Percentiles rank a stretch among this genome's conserved stretches.
These are phyloP conservation scores for Fusarium sp. DNA, from an alignment of 2,329 filamentous ascomycete genomes.

Conservation along the genomic window DNA sequence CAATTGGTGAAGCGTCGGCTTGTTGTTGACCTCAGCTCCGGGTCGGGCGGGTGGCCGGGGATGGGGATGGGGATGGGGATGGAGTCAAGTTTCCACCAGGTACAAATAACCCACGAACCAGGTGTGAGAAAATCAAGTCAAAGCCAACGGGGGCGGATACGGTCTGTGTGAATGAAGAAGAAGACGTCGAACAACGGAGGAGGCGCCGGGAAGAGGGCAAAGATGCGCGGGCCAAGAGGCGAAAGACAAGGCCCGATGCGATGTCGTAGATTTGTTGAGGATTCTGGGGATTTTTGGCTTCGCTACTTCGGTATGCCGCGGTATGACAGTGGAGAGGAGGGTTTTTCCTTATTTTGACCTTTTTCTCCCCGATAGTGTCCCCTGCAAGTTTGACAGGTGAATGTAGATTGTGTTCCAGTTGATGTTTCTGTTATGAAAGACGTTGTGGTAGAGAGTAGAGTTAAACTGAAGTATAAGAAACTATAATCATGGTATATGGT, in stretches of 20 bases:
- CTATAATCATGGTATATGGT: not conserved
- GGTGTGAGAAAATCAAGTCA: slow-evolving; percentile 12
- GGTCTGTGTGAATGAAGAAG: slow-evolving; percentile 11
- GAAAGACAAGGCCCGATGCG: slow-evolving; percentile 31
- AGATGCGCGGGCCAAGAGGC: slow-evolving; percentile 43
- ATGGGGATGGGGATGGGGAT: slow-evolving; percentile 8
- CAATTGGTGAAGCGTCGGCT: slow-evolving; percentile 2
- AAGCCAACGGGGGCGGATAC: slow-evolving; percentile 11
- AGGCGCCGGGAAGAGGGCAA: slow-evolving; percentile 38
- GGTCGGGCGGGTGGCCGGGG: slow-evolving; percentile 6
- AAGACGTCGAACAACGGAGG: slow-evolving; percentile 38
- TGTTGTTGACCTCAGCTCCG: slow-evolving; percentile 7
- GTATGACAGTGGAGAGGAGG: slow-evolving; percentile 23
- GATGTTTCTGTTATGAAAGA: not conserved
- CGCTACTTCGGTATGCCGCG: slow-evolving; percentile 27
- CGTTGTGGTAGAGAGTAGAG: not conserved
- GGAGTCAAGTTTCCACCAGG: slow-evolving; percentile 30
- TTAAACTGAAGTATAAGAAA: not conserved
- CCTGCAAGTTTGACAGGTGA: slow-evolving; percentile 16
- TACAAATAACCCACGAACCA: slow-evolving; percentile 9
- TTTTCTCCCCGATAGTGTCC: not conserved
- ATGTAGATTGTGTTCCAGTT: not conserved
- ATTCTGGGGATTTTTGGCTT: slow-evolving; percentile 32
- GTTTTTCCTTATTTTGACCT: not conserved
- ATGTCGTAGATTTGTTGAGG: slow-evolving; percentile 43